These are phyloP conservation scores for Priceomyces haplophilus DNA, from an alignment of 805 yeast genomes.

Conservation along the genomic window DNA sequence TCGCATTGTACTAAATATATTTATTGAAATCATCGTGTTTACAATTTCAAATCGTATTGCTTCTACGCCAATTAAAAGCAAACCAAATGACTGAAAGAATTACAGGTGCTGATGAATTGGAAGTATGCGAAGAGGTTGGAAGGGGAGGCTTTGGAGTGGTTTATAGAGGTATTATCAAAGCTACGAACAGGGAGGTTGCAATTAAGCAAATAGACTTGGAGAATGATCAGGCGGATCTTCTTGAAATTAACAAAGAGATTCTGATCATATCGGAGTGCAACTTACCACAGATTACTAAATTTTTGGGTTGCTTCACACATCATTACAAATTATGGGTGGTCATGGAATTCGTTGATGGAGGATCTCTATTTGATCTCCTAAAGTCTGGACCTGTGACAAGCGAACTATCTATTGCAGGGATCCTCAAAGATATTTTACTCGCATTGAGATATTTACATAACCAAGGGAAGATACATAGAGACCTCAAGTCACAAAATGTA, in stretches of 20 bases:
- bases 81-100: constrained; percentile 14
- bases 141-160: constrained; percentile 80
- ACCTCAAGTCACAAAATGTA: constrained; percentile 42
- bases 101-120: constrained; percentile 36
- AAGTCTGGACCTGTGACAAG: constrained; percentile 59
- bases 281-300: constrained; percentile 59
- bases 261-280: constrained; percentile 65
- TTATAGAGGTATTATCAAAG: constrained; percentile 56
- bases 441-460: constrained; percentile 67
- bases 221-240: constrained; percentile 57
- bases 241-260: constrained; percentile 72
- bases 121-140: constrained; percentile 57
- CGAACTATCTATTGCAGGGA: constrained; percentile 45
- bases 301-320: constrained; percentile 68
- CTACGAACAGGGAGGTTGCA: constrained; percentile 46
- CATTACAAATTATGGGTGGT: constrained; percentile 73
- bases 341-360: constrained; percentile 81
- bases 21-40: background rate
- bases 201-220: constrained; percentile 71
- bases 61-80: background rate
- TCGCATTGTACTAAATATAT: too few relatives aligned
- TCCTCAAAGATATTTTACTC: constrained; percentile 52
- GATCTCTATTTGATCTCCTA: constrained; percentile 65
- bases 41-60: background rate
- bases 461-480: constrained; percentile 73